phyloP scores from a whole-genome alignment of 164 flowering plant genomes.

The Pachysandra terminalis region DNA sequence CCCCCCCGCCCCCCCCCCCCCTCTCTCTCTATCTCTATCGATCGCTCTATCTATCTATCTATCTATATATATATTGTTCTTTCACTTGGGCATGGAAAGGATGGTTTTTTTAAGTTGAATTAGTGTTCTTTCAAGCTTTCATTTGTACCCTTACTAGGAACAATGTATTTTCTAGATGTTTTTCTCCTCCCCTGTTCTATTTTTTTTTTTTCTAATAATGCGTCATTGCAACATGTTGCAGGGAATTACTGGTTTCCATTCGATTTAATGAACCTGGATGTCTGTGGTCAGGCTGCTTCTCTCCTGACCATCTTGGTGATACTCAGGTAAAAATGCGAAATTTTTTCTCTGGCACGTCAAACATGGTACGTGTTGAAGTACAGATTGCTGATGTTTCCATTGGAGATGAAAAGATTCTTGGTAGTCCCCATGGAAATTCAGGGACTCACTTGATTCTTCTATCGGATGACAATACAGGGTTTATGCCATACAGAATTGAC shows the following conservation, averaged over 20 bases:
- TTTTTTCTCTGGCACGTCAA: conserved; percentile 54
- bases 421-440: conserved; percentile 65
- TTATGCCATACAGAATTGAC: conserved; percentile 94
- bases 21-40: too few species aligned
- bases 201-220: neutral
- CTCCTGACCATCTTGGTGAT: conserved; percentile 90
- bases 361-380: conserved; percentile 82
- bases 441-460: conserved; percentile 86
- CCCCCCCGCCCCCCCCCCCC: too few species aligned
- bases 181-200: neutral
- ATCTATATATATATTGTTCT: neutral
- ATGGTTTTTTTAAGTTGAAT: too few species aligned
- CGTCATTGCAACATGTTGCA: conserved; percentile 25
- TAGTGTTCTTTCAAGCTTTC: neutral
- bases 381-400: conserved; percentile 80
- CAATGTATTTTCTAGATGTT: neutral
- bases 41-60: neutral
- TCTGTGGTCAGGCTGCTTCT: conserved; percentile 99
- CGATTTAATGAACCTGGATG: conserved; percentile 89
- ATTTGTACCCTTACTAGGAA: neutral
- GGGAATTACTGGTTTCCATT: conserved; percentile 85
- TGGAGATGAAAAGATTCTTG: conserved; percentile 62
- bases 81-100: neutral
- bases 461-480: conserved; percentile 88
- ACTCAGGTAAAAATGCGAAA: conserved; percentile 86